These are phyloP conservation scores for Kwoniella europaea DNA, from an alignment of 768 basidiomycete species.

Conservation along the genomic window DNA sequence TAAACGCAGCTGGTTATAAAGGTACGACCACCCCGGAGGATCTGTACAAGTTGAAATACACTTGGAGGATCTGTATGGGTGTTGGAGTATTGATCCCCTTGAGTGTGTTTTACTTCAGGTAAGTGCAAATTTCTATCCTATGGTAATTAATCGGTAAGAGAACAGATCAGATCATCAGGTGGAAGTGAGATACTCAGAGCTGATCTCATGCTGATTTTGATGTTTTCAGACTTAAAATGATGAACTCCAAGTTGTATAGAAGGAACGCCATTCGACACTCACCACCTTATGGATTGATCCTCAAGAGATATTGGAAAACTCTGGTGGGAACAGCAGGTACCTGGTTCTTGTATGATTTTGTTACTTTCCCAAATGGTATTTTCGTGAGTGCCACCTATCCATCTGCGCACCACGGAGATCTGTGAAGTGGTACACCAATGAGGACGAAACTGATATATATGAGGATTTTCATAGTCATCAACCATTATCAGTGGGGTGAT, in stretches of 20 bases:
- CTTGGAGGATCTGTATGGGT: conserved; percentile 61
- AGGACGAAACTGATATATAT: neutral
- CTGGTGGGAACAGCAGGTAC: conserved; percentile 75
- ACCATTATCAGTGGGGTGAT: conserved; percentile 73
- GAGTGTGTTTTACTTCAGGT: conserved; percentile 65
- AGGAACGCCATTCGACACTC: conserved; percentile 69
- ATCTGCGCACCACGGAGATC: neutral
- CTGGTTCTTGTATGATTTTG: conserved; percentile 71
- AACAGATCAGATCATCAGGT: too few species aligned
- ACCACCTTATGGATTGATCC: conserved; percentile 63
- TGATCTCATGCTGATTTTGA: too few species aligned
- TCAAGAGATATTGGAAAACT: conserved; percentile 70
- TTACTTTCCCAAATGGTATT: conserved; percentile 70
- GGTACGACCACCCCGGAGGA: conserved; percentile 32
- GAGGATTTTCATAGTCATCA: conserved; percentile 36
- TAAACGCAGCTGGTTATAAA: conserved; percentile 61
- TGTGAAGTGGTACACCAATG: too few species aligned
- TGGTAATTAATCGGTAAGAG: too few species aligned
- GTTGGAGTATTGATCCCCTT: conserved; percentile 69
- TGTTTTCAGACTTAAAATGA: conserved; percentile 70
- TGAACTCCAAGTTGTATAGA: conserved; percentile 69
- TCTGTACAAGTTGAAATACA: conserved; percentile 32
- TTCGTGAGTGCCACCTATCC: conserved; percentile 16
- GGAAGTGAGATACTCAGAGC: too few species aligned
- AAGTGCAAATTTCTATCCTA: conserved; percentile 14